Evolutionary conservation across 2,329 filamentous ascomycete genomes (phyloP).

Genomic region (Rhinocladiella similis): DNA sequence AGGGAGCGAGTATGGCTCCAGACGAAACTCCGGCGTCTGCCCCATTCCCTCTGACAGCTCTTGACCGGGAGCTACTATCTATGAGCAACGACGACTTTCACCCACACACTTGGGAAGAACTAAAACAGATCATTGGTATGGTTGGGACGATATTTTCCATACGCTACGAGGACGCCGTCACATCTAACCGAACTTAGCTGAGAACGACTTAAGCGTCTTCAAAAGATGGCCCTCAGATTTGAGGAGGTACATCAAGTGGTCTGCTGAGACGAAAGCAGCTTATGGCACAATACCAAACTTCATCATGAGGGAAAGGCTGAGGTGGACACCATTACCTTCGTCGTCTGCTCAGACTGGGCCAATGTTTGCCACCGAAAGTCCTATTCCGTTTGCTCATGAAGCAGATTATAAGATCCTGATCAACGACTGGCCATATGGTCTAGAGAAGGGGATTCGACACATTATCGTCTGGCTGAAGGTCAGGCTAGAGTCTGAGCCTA

Average conservation of each 20-base stretch:
- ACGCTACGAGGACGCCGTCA: slow-evolving; percentile 9
- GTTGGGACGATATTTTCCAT: slow-evolving; percentile 3
- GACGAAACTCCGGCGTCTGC: slow-evolving; percentile 3
- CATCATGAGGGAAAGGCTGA: slow-evolving; percentile 55
- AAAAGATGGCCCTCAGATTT: slow-evolving; percentile 62
- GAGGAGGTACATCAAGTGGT: slow-evolving; percentile 61
- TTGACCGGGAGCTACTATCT: slow-evolving; percentile 50
- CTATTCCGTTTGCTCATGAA: slow-evolving; percentile 54
- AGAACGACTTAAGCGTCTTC: slow-evolving; percentile 56
- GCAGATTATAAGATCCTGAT: slow-evolving; percentile 57
- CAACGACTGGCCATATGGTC: slow-evolving; percentile 66
- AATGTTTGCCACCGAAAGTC: slow-evolving; percentile 45
- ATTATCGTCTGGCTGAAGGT: slow-evolving; percentile 59
- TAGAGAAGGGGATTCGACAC: slow-evolving; percentile 56
- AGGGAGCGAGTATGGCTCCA: neutral
- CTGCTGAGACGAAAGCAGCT: slow-evolving; percentile 51
- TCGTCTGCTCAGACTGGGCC: slow-evolving; percentile 33
- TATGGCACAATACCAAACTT: slow-evolving; percentile 60
- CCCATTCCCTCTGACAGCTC: slow-evolving; percentile 49
- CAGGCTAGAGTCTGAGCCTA: slow-evolving; percentile 47
- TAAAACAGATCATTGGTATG: slow-evolving; percentile 54
- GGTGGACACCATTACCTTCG: slow-evolving; percentile 44
- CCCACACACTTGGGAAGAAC: slow-evolving; percentile 53
- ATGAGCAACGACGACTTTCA: slow-evolving; percentile 55
- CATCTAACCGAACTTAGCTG: slow-evolving; percentile 33